Evolutionary conservation across 306 rosid species (phyloP), one percentile per base, ranked within the genome.

Genomic region (Biancaea sappan): DNA sequence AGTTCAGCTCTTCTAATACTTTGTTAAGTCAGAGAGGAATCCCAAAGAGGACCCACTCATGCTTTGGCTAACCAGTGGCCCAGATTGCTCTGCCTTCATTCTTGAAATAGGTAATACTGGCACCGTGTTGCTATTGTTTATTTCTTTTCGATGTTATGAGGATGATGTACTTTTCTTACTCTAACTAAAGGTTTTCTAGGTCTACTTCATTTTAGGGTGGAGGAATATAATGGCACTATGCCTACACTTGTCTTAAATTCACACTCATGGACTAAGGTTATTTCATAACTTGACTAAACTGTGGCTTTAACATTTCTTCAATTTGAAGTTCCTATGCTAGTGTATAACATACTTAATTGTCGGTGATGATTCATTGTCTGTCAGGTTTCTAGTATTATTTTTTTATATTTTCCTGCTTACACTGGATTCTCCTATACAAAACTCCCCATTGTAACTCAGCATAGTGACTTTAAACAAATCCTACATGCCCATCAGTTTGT

Each of bases 31-130:
- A 0, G 83, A 84, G 66, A 70, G 72, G 40, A 80, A 50, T 31
- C 86, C 90, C 0, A 40, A 48, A 28, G 60, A 80, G n/a, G 88
- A 79, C 44, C 91, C 88, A 53, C 66, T 87, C 5, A 6, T 87
- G 24, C 61, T 82, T 28, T 87, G 88, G 91, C 77, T 84, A 1
- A 79, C 83, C 24, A 88, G 91, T 1, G 91, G 91, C 15, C 86
- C 83, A 4, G 82, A 81, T 70, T 87, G 88, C 74, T 81, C 88
- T 54, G 67, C 67, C 4, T 3, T 69, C 6, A 65, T 48, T 48
- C 66, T 47, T 56, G 86, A 82, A 73, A 44, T 84, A 4, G 86
- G 86, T 86, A 70, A 31, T 18, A 12, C 26, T 1, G 15, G 14
- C 32, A 26, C 28, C 7, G 19, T 25, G 3, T 14, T 2, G 35